These are phyloP conservation scores for Leucoagaricus sp. DNA, from an alignment of 1,284 basidiomycete genomes.

Conservation along the genomic window DNA sequence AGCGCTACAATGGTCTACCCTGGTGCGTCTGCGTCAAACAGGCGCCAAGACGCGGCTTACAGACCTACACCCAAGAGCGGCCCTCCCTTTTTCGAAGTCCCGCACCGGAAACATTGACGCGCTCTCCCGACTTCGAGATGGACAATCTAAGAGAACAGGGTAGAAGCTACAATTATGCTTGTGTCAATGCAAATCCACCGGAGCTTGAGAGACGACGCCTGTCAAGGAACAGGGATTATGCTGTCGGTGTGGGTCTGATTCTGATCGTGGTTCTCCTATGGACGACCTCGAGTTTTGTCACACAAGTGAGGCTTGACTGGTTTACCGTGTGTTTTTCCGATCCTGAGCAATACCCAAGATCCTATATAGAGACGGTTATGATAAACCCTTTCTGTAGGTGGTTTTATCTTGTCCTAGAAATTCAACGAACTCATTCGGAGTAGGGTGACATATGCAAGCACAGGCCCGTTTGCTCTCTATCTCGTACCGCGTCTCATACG, in stretches of 20 bases:
- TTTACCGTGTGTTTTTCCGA: conserved; percentile 4
- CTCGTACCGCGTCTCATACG: conserved; percentile 70
- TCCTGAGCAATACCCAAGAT: conserved; percentile 45
- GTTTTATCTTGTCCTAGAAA: not conserved
- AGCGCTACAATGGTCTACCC: conserved; percentile 2
- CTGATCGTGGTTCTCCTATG: conserved; percentile 83
- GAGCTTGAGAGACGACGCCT: not conserved
- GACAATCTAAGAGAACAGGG: not conserved
- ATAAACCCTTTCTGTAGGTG: conserved; percentile 80
- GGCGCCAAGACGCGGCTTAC: not conserved
- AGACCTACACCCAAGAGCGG: not conserved
- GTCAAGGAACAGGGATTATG: conserved; percentile 49
- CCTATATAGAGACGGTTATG: conserved; percentile 70
- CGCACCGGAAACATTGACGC: not conserved
- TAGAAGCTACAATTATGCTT: not conserved
- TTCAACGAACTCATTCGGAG: conserved; percentile 13
- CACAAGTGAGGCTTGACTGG: conserved; percentile 53
- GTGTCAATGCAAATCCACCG: not conserved
- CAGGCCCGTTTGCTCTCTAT: conserved; percentile 86
- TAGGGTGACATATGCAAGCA: conserved; percentile 87
- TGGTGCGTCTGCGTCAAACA: conserved; percentile 4
- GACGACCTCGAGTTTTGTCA: conserved; percentile 80
- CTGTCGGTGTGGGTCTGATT: conserved; percentile 72
- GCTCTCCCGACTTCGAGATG: not conserved
- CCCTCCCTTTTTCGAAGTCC: not conserved